Base-by-base conservation (phyloP, 2,329 filamentous ascomycete genomes). In the Penicillium sp. region DNA sequence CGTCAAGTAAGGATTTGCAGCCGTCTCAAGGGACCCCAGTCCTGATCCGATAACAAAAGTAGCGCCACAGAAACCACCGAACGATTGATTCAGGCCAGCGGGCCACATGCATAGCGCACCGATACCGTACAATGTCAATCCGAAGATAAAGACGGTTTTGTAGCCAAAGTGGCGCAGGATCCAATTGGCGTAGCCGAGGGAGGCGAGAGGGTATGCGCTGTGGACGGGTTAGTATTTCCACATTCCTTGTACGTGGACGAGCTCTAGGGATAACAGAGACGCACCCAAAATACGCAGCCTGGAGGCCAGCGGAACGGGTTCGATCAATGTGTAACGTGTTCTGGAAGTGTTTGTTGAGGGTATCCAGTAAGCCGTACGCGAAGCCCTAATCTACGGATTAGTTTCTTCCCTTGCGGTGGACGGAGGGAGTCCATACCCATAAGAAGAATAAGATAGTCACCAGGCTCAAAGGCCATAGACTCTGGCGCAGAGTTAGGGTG, bases 91-190 rank as follows among this genome's bases (percentile, higher is more conserved):
- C 9, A 92, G 82, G 7, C 86, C 87, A 1, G 86, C 87, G 0
- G 89, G 89, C 89, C 89, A 94, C 73, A 92, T 92, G 73, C 91
- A 90, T 57, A 92, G 83, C 31, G 88, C 89, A 1, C 87, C 87
- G 5, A 83, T 77, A 1, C 86, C 84, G 68, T 90, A 89, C 40
- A 90, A 78, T 51, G 73, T 77, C 6, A 91, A 77, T 33, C 88
- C 89, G 25, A 86, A 78, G 53, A 94, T 92, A 61, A 94, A 92
- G 0, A 88, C 90, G 38, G 84, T 84, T 59, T 90, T 88, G 74
- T 90, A 94, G 3, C 90, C 90, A 45, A 87, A 89, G 51, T 82
- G 81, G 18, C 88, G 82, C 7, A 94, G 76, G 55, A 92, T 76
- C 73, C 78, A 81, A 41, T 78, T 78, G 44, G 79, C 78, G 56